A percentile compares a stretch with the other conserved stretches of the same genome.
Conservation (phyloP, 148 eudicot species). For the Hydrangea macrophylla region DNA sequence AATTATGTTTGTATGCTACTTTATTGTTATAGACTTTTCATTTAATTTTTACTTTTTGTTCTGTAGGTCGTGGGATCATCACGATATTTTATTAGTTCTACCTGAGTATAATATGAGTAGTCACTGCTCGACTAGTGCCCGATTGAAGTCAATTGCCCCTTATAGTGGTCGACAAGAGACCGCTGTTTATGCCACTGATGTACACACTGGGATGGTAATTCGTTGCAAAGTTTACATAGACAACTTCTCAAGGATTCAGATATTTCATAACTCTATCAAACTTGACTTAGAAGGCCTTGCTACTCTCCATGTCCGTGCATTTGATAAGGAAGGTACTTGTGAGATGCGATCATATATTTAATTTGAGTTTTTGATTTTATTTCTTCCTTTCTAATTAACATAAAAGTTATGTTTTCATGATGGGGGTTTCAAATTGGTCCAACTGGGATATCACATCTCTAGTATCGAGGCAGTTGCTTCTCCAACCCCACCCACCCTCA, state of each 20-base stretch:
- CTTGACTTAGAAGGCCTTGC: constrained; percentile 93
- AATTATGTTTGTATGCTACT: constrained; percentile 2
- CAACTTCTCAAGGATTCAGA: constrained; percentile 75
- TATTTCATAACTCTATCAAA: constrained; percentile 84
- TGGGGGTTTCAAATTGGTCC: too few relatives aligned
- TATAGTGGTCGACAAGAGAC: constrained; percentile 87
- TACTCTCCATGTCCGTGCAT: constrained; percentile 83
- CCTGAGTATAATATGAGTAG: constrained; percentile 75
- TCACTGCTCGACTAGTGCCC: constrained; percentile 90
- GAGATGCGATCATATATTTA: constrained; percentile 1
- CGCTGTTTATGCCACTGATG: constrained; percentile 88
- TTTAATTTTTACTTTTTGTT: constrained; percentile 14
- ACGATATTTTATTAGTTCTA: constrained; percentile 67
- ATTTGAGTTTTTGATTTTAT: neutral
- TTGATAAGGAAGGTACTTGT: constrained; percentile 76
- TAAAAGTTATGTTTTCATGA: too few relatives aligned
- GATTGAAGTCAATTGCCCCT: constrained; percentile 78
- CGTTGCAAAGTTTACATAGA: constrained; percentile 91
- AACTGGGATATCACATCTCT: too few relatives aligned
- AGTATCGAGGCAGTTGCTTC: too few relatives aligned
- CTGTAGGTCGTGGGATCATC: constrained; percentile 97
- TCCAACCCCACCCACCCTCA: too few relatives aligned
- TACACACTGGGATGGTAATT: constrained; percentile 65
- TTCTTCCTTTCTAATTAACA: too few relatives aligned
- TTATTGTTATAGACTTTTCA: neutral